Evolutionary conservation across 768 basidiomycete genomes (phyloP), one percentile per base, ranked within the genome.

Genomic region (Phaffia australis): DNA sequence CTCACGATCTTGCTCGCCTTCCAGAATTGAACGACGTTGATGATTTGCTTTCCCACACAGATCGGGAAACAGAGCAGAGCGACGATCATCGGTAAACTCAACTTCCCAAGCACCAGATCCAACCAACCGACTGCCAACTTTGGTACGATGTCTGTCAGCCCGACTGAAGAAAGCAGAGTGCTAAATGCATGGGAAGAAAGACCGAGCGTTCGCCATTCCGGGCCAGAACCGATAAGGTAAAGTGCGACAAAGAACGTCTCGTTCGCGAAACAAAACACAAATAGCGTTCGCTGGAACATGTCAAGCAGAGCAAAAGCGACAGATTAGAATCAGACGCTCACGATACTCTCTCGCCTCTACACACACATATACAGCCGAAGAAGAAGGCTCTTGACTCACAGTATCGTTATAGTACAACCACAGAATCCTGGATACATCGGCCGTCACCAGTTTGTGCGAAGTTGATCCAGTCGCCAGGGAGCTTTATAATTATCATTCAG

Each of bases 21-120:
- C 93, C 93, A 97, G 66, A 97, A 83, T 76, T 99, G 95, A 8
- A 99, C 92, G 46, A 88, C 76, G 75, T 97, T 95, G 80, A 99
- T 89, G 65, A 92, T 73, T 75, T 98, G 95, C 80, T 98, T 99
- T 69, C 80, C 74, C 19, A 83, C 71, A 74, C 85, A 94, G 56
- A 95, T 78, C 0, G 85, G 87, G 70, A 80, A 80, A 48, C 83
- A 85, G 32, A 82, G 6, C 49, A 79, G 63, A 0, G 88, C 91
- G 70, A 90, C 75, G 4, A 85, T 69, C 73, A 87, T 84, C 1
- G 92, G 85, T 82, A 86, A 94, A 19, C 89, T 90, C 71, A 87
- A 71, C 25, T 68, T 69, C 49, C 63, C 62, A 47, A 69, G 49
- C 46, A 73, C 50, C 50, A 73, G 35, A 11, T 68, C 51, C 48